Percentiles rank a stretch among this genome's conserved stretches.
Conservation (phyloP, 2,329 filamentous ascomycete species). For the Sporothrix pseudoabietina region DNA sequence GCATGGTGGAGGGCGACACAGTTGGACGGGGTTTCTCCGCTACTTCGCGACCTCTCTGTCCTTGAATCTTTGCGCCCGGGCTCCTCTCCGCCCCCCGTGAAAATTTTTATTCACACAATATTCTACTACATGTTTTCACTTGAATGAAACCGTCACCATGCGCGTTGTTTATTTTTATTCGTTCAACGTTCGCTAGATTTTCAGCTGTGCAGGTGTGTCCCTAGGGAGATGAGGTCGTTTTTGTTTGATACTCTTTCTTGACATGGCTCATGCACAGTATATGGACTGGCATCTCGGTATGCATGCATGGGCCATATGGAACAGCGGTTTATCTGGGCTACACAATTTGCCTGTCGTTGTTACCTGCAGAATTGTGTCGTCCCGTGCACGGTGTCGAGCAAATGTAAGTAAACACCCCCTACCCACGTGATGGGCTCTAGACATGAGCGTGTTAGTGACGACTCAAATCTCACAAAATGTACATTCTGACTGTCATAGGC, state of each 20-base stretch:
- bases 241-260: neutral
- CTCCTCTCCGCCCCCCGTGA: neutral
- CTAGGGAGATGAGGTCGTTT: neutral
- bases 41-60: neutral
- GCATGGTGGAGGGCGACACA: neutral
- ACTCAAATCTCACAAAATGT: conserved; percentile 22
- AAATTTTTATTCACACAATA: neutral
- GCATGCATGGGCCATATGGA: neutral
- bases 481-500: neutral
- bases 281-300: neutral
- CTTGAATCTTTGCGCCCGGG: neutral
- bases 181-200: conserved; percentile 16
- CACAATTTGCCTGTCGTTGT: neutral
- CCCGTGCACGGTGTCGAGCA: neutral
- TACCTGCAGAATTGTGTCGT: neutral
- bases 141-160: neutral
- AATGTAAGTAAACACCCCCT: conserved; percentile 7
- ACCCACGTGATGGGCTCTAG: conserved; percentile 2
- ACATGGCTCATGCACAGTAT: neutral
- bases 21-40: neutral
- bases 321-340: neutral
- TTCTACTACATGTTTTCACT: neutral
- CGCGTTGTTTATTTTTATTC: neutral
- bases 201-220: neutral
- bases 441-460: conserved; percentile 10